phyloP scores from a whole-genome alignment of 78 protist genomes.

The Dictyostelium capitatum region DNA sequence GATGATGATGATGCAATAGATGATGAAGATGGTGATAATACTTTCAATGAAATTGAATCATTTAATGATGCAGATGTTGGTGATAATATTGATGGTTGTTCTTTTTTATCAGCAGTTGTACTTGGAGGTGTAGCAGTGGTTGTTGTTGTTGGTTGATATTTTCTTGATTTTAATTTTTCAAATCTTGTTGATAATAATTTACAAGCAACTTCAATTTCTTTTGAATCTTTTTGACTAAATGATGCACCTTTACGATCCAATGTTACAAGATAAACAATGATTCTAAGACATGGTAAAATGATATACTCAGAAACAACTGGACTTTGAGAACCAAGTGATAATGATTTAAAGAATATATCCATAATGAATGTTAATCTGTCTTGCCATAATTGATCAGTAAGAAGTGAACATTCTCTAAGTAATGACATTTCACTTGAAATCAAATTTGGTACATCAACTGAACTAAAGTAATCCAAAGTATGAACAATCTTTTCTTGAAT shows the following conservation, averaged over 20 bases:
- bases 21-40: conserved; percentile 20
- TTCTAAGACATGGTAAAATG: conserved; percentile 84
- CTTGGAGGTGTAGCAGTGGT: not conserved
- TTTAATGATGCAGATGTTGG: conserved; percentile 13
- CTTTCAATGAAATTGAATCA: not conserved
- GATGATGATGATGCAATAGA: not conserved
- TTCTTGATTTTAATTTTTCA: conserved; percentile 34
- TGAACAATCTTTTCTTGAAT: conserved; percentile 15
- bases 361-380: conserved; percentile 20
- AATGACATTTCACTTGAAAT: conserved; percentile 35
- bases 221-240: not conserved
- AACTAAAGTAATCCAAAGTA: not conserved
- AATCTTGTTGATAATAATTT: not conserved
- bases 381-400: conserved; percentile 80
- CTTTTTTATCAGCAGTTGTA: not conserved
- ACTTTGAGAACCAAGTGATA: conserved; percentile 36
- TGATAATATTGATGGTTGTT: not conserved
- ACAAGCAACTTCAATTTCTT: conserved; percentile 1
- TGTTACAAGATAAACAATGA: conserved; percentile 42
- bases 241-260: conserved; percentile 8
- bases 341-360: conserved; percentile 42
- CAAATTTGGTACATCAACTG: conserved; percentile 57
- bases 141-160: not conserved
- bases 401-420: conserved; percentile 32
- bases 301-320: conserved; percentile 70